Evolutionary conservation across 1,284 basidiomycete genomes (phyloP).

Genomic region (Sphagnurus paluster): DNA sequence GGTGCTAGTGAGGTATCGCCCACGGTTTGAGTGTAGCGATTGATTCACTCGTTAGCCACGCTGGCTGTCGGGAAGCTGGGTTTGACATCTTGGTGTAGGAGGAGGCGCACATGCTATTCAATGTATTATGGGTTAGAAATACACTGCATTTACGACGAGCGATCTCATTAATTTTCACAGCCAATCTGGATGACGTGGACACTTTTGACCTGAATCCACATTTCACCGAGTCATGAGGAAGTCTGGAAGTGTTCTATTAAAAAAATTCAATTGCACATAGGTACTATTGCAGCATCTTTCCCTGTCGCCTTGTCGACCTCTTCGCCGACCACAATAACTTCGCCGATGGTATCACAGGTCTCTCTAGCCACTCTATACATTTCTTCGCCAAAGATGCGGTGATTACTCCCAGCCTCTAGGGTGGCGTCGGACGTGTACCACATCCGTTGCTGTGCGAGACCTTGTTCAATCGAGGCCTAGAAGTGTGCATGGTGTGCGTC

Average conservation of each 20-base stretch:
- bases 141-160: neutral
- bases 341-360: slow-evolving; percentile 18
- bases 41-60: too few species aligned
- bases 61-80: too few species aligned
- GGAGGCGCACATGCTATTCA: neutral
- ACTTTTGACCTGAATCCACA: too few species aligned
- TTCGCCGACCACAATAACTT: slow-evolving; percentile 12
- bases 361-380: slow-evolving; percentile 15
- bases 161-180: too few species aligned
- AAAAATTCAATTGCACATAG: too few species aligned
- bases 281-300: neutral
- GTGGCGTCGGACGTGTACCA: slow-evolving; percentile 18
- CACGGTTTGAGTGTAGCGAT: too few species aligned
- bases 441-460: slow-evolving; percentile 25
- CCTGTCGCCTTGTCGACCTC: slow-evolving; percentile 15
- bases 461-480: slow-evolving; percentile 23
- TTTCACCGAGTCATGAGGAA: too few species aligned
- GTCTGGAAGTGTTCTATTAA: too few species aligned
- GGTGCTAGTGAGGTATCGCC: too few species aligned
- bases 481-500: too few species aligned
- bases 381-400: slow-evolving; percentile 11
- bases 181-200: too few species aligned
- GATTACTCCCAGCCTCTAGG: slow-evolving; percentile 19
- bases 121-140: neutral
- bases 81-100: neutral